Conservation (phyloP, 2,329 filamentous ascomycete genomes). For the Colletotrichum caudatum region DNA sequence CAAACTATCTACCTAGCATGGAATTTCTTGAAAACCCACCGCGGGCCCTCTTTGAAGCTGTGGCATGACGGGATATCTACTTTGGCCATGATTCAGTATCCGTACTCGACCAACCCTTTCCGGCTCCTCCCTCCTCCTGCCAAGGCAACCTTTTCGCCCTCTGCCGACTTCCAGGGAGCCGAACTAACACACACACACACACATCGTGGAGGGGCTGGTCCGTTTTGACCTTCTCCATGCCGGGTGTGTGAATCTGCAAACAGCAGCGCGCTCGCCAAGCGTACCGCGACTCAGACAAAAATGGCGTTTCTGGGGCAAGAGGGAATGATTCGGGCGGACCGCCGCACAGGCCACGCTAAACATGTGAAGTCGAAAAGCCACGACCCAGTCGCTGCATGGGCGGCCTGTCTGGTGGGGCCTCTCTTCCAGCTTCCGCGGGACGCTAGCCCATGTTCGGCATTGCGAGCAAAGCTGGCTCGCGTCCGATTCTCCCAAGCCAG, state of each 20-base stretch:
- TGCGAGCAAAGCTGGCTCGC: conserved; percentile 13
- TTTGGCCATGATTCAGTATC: conserved; percentile 35
- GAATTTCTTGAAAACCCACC: conserved; percentile 25
- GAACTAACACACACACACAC: not conserved
- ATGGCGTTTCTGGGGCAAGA: conserved; percentile 19
- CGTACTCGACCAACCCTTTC: conserved; percentile 2
- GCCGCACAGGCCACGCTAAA: conserved; percentile 33
- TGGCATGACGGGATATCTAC: conserved; percentile 28
- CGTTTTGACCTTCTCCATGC: conserved; percentile 21
- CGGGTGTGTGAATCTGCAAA: conserved; percentile 14
- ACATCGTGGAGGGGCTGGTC: not conserved
- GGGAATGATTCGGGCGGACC: conserved; percentile 20
- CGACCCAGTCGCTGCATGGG: conserved; percentile 23
- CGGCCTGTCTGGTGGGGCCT: conserved; percentile 16
- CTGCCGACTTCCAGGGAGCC: not conserved
- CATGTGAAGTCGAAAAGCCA: conserved; percentile 40
- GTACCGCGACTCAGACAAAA: conserved; percentile 27
- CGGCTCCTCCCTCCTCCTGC: conserved; percentile 4
- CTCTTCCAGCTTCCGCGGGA: conserved; percentile 39
- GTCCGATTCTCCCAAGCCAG: not conserved
- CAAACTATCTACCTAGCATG: conserved; percentile 13
- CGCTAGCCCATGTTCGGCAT: conserved; percentile 28
- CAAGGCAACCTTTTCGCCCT: not conserved
- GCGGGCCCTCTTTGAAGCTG: conserved; percentile 24
- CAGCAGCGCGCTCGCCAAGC: conserved; percentile 7